Evolutionary conservation across 441 rosid species (phyloP).

Genomic region (Pelargonium exstipulatum): DNA sequence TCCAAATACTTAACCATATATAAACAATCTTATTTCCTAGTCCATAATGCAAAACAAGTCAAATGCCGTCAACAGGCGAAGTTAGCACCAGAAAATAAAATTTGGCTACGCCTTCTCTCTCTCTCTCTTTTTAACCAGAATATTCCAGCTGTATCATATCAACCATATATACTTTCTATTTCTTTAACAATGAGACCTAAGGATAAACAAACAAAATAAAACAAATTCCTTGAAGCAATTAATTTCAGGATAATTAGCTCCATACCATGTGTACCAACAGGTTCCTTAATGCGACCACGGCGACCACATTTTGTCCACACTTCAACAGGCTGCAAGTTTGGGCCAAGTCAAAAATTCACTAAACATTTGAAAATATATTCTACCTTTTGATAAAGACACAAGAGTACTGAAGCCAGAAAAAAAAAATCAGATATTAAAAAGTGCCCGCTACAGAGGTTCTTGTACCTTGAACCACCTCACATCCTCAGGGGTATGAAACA

Average conservation of each 20-base stretch:
- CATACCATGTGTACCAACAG: constrained; percentile 87
- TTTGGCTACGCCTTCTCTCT: not conserved
- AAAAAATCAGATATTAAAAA: not conserved
- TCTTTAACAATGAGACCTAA: not conserved
- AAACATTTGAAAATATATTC: too few species aligned
- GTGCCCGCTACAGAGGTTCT: constrained; percentile 1
- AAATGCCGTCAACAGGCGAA: not conserved
- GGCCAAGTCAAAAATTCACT: constrained; percentile 6
- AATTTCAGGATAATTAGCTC: constrained; percentile 1
- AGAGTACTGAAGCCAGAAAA: not conserved
- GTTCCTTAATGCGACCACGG: constrained; percentile 89
- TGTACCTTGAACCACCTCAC: constrained; percentile 95
- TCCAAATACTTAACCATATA: not conserved
- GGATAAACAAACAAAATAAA: not conserved
- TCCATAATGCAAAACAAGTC: not conserved
- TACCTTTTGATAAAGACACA: not conserved
- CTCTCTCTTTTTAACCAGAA: not conserved
- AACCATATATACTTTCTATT: not conserved
- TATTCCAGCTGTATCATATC: not conserved
- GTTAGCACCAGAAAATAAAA: not conserved
- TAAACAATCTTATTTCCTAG: not conserved
- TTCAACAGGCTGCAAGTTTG: constrained; percentile 70
- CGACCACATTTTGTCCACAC: constrained; percentile 80
- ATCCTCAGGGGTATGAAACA: constrained; percentile 90
- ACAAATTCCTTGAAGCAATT: not conserved